Evolutionary conservation across 805 yeast species (phyloP).

Genomic region (Ogataea degrootiae): DNA sequence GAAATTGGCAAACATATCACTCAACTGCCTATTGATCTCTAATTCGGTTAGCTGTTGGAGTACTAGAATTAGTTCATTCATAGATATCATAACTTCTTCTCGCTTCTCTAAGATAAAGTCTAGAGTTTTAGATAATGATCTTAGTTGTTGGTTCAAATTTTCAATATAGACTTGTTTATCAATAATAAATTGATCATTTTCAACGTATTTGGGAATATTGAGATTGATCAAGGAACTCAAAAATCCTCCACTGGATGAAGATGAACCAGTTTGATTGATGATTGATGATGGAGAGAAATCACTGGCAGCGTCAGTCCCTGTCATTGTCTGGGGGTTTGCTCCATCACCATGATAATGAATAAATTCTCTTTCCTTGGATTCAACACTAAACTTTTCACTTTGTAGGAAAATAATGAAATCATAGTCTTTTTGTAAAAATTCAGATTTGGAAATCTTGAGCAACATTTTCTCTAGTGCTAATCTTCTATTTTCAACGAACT

Average conservation of each 20-base stretch:
- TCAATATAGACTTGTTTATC: conserved; percentile 68
- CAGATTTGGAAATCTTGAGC: conserved; percentile 55
- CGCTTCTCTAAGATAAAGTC: conserved; percentile 74
- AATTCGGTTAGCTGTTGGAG: conserved; percentile 61
- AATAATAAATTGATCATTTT: conserved; percentile 73
- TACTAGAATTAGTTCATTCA: conserved; percentile 56
- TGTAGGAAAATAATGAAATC: conserved; percentile 78
- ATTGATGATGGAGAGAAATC: conserved; percentile 26
- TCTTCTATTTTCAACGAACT: conserved; percentile 82
- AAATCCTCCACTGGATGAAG: conserved; percentile 43
- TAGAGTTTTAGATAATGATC: conserved; percentile 61
- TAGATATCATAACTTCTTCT: conserved; percentile 60
- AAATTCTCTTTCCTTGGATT: conserved; percentile 66
- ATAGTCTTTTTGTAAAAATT: conserved; percentile 57
- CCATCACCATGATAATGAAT: conserved; percentile 26
- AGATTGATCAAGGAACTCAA: conserved; percentile 67
- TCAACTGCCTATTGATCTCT: conserved; percentile 65
- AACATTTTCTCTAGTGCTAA: conserved; percentile 85
- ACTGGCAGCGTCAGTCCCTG: conserved; percentile 16
- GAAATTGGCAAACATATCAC: conserved; percentile 63
- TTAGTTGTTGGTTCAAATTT: conserved; percentile 66
- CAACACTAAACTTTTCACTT: conserved; percentile 62
- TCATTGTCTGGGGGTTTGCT: conserved; percentile 28
- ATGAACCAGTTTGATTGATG: conserved; percentile 17
- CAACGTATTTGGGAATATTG: conserved; percentile 58